Conservation (phyloP, 1,139 yeast species). For the Yamadazyma trypodendri region DNA sequence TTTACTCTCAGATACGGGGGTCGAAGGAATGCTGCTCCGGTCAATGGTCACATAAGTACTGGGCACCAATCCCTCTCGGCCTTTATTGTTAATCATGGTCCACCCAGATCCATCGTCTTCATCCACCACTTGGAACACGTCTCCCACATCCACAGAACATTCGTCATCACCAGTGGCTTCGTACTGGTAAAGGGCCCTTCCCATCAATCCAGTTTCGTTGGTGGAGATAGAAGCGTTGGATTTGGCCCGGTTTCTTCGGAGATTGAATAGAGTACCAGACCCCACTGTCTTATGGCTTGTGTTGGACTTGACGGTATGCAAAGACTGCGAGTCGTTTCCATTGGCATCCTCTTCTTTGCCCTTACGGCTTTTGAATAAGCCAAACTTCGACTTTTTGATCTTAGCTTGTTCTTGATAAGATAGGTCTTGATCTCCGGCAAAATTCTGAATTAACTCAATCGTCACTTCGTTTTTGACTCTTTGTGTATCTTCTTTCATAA, state of each 20-base stretch:
- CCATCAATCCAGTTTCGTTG: constrained; percentile 24
- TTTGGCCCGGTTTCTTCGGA: constrained; percentile 34
- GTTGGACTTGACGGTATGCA: constrained; percentile 33
- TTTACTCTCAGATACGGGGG: constrained; percentile 12
- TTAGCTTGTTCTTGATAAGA: constrained; percentile 44
- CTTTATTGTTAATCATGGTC: constrained; percentile 59
- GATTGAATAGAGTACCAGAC: constrained; percentile 34
- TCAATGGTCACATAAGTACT: constrained; percentile 57
- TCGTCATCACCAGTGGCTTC: constrained; percentile 77
- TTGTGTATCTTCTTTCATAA: constrained; percentile 70
- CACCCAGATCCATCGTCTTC: constrained; percentile 93
- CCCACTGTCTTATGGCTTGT: constrained; percentile 24
- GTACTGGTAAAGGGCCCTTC: constrained; percentile 67
- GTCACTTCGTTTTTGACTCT: constrained; percentile 81
- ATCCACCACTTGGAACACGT: constrained; percentile 54
- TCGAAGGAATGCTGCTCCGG: constrained; percentile 5
- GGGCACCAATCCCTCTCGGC: constrained; percentile 76
- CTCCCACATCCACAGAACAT: constrained; percentile 60
- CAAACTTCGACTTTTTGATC: constrained; percentile 55
- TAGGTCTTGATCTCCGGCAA: constrained; percentile 74
- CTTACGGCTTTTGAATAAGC: constrained; percentile 42
- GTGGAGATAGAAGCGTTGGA: constrained; percentile 20
- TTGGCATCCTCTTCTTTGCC: constrained; percentile 12
- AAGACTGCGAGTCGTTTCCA: constrained; percentile 14
- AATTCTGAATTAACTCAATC: constrained; percentile 84